Evolutionary conservation across 225 moss, liverwort and hornwort genomes (phyloP), one percentile per base, ranked within the genome.

Genomic region (Asterella californica): DNA sequence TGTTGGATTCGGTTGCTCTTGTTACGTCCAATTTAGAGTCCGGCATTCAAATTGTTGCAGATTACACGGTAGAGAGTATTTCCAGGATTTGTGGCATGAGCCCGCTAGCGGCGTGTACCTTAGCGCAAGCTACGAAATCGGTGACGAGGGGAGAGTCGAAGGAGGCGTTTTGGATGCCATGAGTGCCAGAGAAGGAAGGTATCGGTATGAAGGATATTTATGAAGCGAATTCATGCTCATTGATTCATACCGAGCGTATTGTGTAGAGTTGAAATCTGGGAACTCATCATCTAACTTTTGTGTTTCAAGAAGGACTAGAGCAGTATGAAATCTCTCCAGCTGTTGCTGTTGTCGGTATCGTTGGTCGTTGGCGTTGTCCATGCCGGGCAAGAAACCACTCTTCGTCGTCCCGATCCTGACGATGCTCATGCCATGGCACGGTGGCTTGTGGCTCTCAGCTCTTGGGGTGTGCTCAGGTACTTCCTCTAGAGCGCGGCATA

Each of bases 391-490:
- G 60, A 42, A 34, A 29, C 15, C 25, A 61, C 37, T 22, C 15
- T 78, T 29, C 53, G 59, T 49, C 74, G 93, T 66, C 97, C 94
- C 0, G 88, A 90, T 75, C 89, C 96, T 53, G 86, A 89, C 36
- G 86, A 97, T 85, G 91, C 91, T 2, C 84, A 87, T 0, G 90
- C 90, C 24, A 94, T 93, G 96, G 96, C 96, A 0, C 90, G 96
- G 61, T 97, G 96, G 96, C 88, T 97, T 54, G 92, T 91, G 62
- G 83, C 94, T 10, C 88, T 82, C 73, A 94, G 79, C 71, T 91
- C 91, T 65, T 97, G 96, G 96, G 94, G 96, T 32, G 93, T 97
- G 45, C 88, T 97, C 67, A 92, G 96, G 96, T 97, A 11, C 29
- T 55, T 37, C 48, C 47, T 27, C 27, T 42, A 5, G 17, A 18